Evolutionary conservation across 2,329 filamentous ascomycete species (phyloP), one percentile per base, ranked within the genome.

Genomic region (Venturia aucupariae): DNA sequence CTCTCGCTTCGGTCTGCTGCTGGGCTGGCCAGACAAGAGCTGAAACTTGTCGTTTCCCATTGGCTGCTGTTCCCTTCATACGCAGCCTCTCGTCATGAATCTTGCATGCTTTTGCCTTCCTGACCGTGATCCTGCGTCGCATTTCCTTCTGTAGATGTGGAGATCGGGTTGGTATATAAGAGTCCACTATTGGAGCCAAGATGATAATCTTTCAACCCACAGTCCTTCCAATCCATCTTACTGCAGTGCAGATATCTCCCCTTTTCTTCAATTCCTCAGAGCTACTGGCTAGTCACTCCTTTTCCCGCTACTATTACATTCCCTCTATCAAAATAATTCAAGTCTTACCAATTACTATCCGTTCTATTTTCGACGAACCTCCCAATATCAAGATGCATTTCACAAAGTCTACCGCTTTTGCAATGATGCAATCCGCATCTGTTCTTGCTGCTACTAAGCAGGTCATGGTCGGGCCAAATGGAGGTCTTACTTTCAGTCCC

Each of bases 301-400:
- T 63, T n/a, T 32, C 17, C n/a, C 46, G 15, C 51, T 64, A 61
- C 32, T 27, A 35, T 35, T 42, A 60, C 55, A 24, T 51, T 64
- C 51, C n/a, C 44, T 64, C 24, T 10, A 60, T 39, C 27, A 44
- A 15, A 35, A 54, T 41, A 39, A 24, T 38, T 19, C 44, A 59
- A 44, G 6, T 13, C 27, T 24, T 38, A 59, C 22, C 22, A 11
- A 24, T 57, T 24, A 39, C 62, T 24, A 38, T 7, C 19, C 6
- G n/a, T 19, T 13, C 32, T 7, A 38, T 32, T 39, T 19, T 54
- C 5, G 61, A 22, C 35, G 35, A 38, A 38, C 5, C 11, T 38
- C 35, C 35, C 35, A 38, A 44, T 30, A 71, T 72, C 72, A 75
- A 67, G 70, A 76, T 76, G 74, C 73, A 68, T 71, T 75, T 75